Conservation (phyloP, 106 monocot species). For the Apostasia ramifera region DNA sequence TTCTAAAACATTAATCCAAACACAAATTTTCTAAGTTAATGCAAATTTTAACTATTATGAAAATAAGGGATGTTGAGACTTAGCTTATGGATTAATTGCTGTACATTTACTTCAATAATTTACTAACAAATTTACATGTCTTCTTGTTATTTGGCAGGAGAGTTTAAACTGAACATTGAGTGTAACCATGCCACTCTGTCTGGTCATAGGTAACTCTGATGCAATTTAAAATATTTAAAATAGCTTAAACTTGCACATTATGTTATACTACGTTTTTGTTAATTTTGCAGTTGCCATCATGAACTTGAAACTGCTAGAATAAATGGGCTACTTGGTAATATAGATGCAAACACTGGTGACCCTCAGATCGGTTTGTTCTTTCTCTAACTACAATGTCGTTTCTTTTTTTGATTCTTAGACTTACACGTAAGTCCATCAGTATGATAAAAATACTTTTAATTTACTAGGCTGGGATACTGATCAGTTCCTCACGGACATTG, state of each 20-base stretch:
- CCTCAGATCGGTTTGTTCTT: constrained; percentile 76
- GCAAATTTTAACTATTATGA: no score
- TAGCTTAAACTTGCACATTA: background rate
- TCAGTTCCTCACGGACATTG: constrained; percentile 87
- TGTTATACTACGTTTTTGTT: background rate
- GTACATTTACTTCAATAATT: no score
- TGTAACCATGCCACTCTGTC: constrained; percentile 98
- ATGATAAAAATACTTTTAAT: background rate
- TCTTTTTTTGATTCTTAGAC: constrained; percentile 3
- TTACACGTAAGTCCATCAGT: background rate
- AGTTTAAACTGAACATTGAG: constrained; percentile 94
- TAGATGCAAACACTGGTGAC: constrained; percentile 98
- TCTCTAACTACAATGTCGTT: background rate
- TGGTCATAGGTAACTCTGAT: constrained; percentile 62
- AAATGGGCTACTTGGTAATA: constrained; percentile 88
- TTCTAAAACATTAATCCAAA: no score
- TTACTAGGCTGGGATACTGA: constrained; percentile 92
- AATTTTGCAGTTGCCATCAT: constrained; percentile 70
- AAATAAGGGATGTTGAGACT: no score
- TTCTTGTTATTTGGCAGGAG: constrained; percentile 37
- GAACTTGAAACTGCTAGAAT: constrained; percentile 99
- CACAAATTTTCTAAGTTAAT: no score
- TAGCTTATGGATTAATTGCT: no score
- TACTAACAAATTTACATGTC: no score
- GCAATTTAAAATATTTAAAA: background rate